Conservation (phyloP, 805 yeast species). For the Teunomyces lycoperdinae region DNA sequence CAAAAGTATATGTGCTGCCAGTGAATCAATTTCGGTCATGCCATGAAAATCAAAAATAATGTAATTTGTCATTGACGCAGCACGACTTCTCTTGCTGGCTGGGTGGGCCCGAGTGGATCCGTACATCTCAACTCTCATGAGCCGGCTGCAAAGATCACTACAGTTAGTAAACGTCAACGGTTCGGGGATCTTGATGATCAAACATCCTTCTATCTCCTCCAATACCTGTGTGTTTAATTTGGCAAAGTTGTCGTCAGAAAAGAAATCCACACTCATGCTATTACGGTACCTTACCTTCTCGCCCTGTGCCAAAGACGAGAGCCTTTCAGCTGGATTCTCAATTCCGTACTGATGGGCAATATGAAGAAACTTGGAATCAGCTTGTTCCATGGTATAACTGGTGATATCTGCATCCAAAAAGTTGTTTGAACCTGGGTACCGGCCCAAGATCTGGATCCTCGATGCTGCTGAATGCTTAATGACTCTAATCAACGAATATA, state of each 20-base stretch:
- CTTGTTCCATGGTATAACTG: conserved; percentile 4
- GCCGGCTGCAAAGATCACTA: conserved; percentile 35
- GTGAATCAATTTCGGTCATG: conserved; percentile 41
- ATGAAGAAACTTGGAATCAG: conserved; percentile 2
- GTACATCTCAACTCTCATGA: conserved; percentile 40
- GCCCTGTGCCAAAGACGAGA: not conserved
- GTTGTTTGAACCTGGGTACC: conserved; percentile 43
- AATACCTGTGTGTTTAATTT: conserved; percentile 34
- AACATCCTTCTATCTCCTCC: conserved; percentile 45
- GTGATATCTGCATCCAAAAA: conserved; percentile 40
- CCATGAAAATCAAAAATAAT: conserved; percentile 42
- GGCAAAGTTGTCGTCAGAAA: conserved; percentile 34
- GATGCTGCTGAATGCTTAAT: conserved; percentile 78
- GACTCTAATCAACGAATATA: conserved; percentile 75
- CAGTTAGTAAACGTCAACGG: conserved; percentile 43
- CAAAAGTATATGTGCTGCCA: conserved; percentile 38
- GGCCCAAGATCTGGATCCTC: conserved; percentile 77
- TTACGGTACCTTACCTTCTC: conserved; percentile 2
- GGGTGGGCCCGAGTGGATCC: conserved; percentile 46
- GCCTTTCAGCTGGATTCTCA: not conserved
- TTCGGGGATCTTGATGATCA: conserved; percentile 42
- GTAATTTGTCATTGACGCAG: conserved; percentile 37
- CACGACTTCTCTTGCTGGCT: conserved; percentile 35
- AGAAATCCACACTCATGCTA: conserved; percentile 19
- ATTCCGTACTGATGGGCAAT: not conserved